Conservation (phyloP, 2,329 filamentous ascomycete species). For the Trichoderma arundinaceum region DNA sequence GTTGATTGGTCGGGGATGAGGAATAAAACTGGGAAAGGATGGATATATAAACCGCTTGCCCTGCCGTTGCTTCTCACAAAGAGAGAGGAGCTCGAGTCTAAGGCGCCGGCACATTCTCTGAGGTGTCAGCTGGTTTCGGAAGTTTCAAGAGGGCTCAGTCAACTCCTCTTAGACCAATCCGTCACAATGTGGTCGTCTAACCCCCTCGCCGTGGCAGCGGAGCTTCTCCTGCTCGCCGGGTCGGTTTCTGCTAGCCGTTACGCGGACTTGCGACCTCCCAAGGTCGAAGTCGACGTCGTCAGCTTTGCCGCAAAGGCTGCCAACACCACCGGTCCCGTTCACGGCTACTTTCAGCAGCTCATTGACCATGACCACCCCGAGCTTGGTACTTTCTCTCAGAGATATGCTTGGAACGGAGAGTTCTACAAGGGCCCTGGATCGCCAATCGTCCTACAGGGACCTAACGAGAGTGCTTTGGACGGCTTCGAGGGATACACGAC, state of each 20-base stretch:
- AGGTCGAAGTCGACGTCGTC: neutral
- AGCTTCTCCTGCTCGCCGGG: slow-evolving; percentile 26
- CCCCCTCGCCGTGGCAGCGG: slow-evolving; percentile 11
- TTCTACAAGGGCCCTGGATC: slow-evolving; percentile 77
- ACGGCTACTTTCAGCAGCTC: slow-evolving; percentile 56
- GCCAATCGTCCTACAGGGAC: slow-evolving; percentile 71
- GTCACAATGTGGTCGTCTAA: slow-evolving; percentile 22
- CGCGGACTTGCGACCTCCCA: slow-evolving; percentile 3
- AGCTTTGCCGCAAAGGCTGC: neutral
- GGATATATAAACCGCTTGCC: slow-evolving; percentile 15
- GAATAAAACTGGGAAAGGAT: neutral
- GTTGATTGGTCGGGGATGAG: neutral
- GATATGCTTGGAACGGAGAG: slow-evolving; percentile 80
- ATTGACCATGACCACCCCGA: slow-evolving; percentile 63
- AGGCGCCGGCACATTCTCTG: neutral
- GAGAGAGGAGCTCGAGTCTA: neutral
- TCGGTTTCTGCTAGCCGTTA: slow-evolving; percentile 4
- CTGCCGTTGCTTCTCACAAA: neutral
- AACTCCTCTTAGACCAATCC: neutral
- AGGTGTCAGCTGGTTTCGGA: neutral
- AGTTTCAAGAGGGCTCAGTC: neutral
- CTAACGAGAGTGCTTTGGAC: slow-evolving; percentile 67
- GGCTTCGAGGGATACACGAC: slow-evolving; percentile 68
- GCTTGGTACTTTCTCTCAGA: slow-evolving; percentile 67
- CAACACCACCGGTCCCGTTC: neutral